phyloP scores from a whole-genome alignment of 139 green algal genomes.

The Pleodorina starrii region DNA sequence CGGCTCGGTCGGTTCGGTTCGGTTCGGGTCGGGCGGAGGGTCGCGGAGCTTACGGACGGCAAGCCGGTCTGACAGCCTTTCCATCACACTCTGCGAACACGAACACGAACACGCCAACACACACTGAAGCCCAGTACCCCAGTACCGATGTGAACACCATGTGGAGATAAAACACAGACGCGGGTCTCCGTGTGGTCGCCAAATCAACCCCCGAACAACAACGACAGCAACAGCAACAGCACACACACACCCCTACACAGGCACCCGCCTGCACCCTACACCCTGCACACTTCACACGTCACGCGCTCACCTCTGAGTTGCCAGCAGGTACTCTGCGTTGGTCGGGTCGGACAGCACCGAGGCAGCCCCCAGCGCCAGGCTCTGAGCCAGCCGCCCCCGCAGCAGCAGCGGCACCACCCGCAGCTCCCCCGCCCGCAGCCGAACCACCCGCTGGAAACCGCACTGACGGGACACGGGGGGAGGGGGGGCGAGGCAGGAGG shows the following conservation, averaged over 20 bases:
- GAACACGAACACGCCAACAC: not conserved
- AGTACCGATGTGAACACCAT: not conserved
- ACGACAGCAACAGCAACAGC: not conserved
- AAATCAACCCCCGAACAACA: not conserved
- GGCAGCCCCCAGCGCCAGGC: constrained; percentile 41
- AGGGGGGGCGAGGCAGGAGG: too few species aligned
- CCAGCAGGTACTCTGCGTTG: constrained; percentile 27
- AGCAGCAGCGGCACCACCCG: constrained; percentile 35
- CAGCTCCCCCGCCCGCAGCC: constrained; percentile 19
- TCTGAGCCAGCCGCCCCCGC: constrained; percentile 38
- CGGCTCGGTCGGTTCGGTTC: too few species aligned
- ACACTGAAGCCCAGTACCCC: not conserved
- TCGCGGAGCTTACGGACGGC: too few species aligned
- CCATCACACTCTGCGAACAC: not conserved
- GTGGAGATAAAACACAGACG: not conserved
- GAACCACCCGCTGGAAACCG: constrained; percentile 4
- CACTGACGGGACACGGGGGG: not conserved
- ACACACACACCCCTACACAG: not conserved
- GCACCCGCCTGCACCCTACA: not conserved
- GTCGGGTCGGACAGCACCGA: constrained; percentile 19
- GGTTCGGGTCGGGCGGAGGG: too few species aligned
- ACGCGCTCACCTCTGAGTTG: constrained; percentile 1
- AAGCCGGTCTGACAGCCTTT: not conserved
- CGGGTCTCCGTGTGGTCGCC: too few species aligned
- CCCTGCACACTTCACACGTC: not conserved